These are phyloP conservation scores for Pichia sp. DNA, from an alignment of 1,139 yeast species.

Conservation along the genomic window DNA sequence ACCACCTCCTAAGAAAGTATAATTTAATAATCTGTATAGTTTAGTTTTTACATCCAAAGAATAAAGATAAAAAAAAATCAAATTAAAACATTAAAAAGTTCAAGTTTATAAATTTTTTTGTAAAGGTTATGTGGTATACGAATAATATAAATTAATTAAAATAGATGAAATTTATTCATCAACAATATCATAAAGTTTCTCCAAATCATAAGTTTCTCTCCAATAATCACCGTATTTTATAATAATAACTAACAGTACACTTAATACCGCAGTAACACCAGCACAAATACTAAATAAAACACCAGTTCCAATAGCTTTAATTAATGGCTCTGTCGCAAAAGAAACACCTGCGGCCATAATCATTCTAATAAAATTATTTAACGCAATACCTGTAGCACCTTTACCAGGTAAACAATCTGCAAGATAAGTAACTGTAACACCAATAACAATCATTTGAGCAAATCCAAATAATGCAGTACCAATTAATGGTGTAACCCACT, in stretches of 20 bases:
- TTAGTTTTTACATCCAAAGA: too few relatives aligned
- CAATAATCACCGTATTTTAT: conserved; percentile 56
- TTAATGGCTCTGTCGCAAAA: conserved; percentile 65
- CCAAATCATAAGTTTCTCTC: conserved; percentile 62
- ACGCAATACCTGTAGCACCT: conserved; percentile 85
- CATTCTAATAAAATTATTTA: conserved; percentile 71
- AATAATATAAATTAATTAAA: not conserved
- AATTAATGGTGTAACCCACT: conserved; percentile 71
- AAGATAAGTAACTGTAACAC: conserved; percentile 72
- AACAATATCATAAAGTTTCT: conserved; percentile 45
- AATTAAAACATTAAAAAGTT: not conserved
- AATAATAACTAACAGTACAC: conserved; percentile 43
- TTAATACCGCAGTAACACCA: conserved; percentile 42
- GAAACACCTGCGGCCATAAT: conserved; percentile 71
- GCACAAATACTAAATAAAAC: conserved; percentile 62
- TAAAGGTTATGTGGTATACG: too few relatives aligned
- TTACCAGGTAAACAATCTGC: conserved; percentile 83
- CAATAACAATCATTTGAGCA: conserved; percentile 79
- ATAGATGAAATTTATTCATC: conserved; percentile 22
- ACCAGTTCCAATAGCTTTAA: conserved; percentile 62
- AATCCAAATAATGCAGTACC: conserved; percentile 81
- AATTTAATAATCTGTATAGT: not conserved
- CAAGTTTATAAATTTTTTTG: too few relatives aligned
- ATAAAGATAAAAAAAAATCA: not conserved
- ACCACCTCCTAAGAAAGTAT: conserved; percentile 7